Conservation (phyloP, 345 rosid genomes). For the Microthlaspi erraticum region DNA sequence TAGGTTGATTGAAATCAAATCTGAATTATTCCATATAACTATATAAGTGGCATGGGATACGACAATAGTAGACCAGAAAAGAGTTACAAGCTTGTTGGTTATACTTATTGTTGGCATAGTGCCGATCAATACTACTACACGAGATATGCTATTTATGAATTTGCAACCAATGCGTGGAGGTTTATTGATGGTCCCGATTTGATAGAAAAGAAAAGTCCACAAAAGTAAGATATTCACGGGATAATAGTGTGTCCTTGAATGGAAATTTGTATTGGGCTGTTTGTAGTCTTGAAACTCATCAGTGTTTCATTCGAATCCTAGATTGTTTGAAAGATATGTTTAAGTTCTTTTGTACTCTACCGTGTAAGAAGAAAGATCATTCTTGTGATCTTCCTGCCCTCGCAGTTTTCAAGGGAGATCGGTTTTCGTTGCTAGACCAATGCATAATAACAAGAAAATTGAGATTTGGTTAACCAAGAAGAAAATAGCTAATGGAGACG, state of each 20-base stretch:
- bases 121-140: too few relatives aligned
- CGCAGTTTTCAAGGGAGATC: background rate
- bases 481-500: background rate
- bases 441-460: background rate
- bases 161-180: background rate
- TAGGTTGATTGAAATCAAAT: too few relatives aligned
- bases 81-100: too few relatives aligned
- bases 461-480: background rate
- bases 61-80: too few relatives aligned
- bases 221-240: background rate
- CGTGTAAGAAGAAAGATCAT: background rate
- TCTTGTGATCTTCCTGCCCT: background rate
- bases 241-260: background rate
- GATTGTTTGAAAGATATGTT: background rate
- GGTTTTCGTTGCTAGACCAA: background rate
- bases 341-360: background rate
- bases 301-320: background rate
- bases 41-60: too few relatives aligned
- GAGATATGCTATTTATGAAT: background rate
- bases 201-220: too few relatives aligned
- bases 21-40: too few relatives aligned
- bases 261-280: background rate
- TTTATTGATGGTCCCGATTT: too few relatives aligned
- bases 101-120: too few relatives aligned
- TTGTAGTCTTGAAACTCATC: background rate